phyloP scores from a whole-genome alignment of 2,329 filamentous ascomycete genomes.

The Pseudocercospora ulei region DNA sequence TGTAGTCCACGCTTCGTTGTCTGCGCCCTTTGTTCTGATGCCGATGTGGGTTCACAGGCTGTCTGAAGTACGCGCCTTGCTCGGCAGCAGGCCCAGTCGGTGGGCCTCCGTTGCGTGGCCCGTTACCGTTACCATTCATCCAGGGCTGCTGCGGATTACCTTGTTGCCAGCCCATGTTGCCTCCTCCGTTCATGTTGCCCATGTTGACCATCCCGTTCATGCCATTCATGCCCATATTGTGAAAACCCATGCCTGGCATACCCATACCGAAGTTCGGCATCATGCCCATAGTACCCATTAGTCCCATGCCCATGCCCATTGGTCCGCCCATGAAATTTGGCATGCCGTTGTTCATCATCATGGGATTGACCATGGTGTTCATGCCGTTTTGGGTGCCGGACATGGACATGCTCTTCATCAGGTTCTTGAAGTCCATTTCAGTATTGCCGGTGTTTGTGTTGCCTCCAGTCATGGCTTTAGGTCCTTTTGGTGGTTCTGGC shows the following conservation, averaged over 20 bases:
- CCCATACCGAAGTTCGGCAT: too few species aligned
- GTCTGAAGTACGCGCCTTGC: slow-evolving; percentile 86
- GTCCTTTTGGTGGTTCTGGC: slow-evolving; percentile 23
- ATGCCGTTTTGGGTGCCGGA: slow-evolving; percentile 27
- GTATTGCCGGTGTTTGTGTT: slow-evolving; percentile 27
- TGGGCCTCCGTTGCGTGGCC: slow-evolving; percentile 12
- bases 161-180: slow-evolving; percentile 31
- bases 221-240: slow-evolving; percentile 26
- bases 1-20: slow-evolving; percentile 80
- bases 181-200: slow-evolving; percentile 22
- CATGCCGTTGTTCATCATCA: slow-evolving; percentile 26
- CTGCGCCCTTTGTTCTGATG: slow-evolving; percentile 72
- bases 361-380: slow-evolving; percentile 28
- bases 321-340: slow-evolving; percentile 10
- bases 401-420: slow-evolving; percentile 40
- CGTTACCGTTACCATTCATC: slow-evolving; percentile 28
- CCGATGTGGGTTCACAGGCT: slow-evolving; percentile 88
- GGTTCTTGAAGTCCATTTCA: slow-evolving; percentile 38
- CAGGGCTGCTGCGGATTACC: slow-evolving; percentile 27
- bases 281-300: slow-evolving; percentile 13
- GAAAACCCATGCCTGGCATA: slow-evolving; percentile 24
- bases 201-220: slow-evolving; percentile 28
- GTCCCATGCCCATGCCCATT: slow-evolving; percentile 10
- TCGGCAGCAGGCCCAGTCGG: slow-evolving; percentile 19
- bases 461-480: slow-evolving; percentile 22